Evolutionary conservation across 352 stramenopile genomes (phyloP).

Genomic region (Plasmopara viticola): DNA sequence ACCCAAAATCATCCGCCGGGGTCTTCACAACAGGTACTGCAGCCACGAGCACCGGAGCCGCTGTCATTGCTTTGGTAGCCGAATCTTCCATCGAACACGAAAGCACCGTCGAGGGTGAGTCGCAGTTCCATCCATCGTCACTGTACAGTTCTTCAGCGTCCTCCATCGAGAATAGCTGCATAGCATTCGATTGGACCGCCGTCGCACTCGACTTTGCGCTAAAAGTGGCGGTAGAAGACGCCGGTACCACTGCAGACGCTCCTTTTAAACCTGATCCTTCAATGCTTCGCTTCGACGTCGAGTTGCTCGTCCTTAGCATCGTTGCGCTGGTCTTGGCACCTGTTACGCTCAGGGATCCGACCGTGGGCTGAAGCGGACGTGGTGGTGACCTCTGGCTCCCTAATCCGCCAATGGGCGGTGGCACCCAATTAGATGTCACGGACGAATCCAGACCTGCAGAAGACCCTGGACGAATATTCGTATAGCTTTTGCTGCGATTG

Average conservation of each 20-base stretch:
- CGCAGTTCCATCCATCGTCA: conserved; percentile 66
- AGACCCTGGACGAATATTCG: conserved; percentile 16
- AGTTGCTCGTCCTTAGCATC: conserved; percentile 3
- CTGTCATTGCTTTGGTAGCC: conserved; percentile 7
- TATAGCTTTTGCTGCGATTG: conserved; percentile 30
- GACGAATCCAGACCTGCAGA: conserved; percentile 7
- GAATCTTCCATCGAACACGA: conserved; percentile 31
- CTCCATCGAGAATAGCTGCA: conserved; percentile 73
- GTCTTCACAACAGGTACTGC: conserved; percentile 6
- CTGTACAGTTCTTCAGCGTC: conserved; percentile 55
- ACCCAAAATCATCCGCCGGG: conserved; percentile 34
- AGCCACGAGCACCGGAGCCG: not conserved
- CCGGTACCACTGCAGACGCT: not conserved
- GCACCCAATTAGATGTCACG: conserved; percentile 17
- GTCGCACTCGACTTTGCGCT: conserved; percentile 3
- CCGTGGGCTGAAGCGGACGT: conserved; percentile 1
- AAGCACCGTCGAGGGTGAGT: conserved; percentile 66
- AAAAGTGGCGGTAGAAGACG: not conserved
- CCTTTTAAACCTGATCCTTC: not conserved
- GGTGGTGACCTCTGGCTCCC: conserved; percentile 9
- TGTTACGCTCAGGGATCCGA: conserved; percentile 14
- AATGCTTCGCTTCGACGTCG: conserved; percentile 2
- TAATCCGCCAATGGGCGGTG: conserved; percentile 21
- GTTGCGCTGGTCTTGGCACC: conserved; percentile 8
- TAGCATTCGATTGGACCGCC: conserved; percentile 16